phyloP scores from a whole-genome alignment of 306 rosid species.

The Cucumis hystrix region DNA sequence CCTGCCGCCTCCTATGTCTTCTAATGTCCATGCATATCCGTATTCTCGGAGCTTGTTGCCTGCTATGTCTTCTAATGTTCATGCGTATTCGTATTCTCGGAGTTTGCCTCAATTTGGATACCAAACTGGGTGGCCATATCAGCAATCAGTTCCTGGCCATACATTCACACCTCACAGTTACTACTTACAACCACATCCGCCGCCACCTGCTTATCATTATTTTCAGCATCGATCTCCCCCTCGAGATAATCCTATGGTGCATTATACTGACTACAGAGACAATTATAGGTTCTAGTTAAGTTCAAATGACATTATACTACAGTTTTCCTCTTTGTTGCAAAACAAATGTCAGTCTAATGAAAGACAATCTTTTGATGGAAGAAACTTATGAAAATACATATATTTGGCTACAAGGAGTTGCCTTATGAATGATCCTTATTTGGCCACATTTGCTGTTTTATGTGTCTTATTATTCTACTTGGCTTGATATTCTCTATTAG shows the following conservation, averaged over 20 bases:
- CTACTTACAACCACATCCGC: neutral
- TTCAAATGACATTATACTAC: neutral
- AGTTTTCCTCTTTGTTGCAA: neutral
- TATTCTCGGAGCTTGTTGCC: neutral
- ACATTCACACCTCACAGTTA: neutral
- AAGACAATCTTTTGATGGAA: neutral
- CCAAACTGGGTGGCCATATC: neutral
- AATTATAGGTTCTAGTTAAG: neutral
- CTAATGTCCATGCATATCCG: neutral
- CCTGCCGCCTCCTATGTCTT: neutral
- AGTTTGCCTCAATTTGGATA: neutral
- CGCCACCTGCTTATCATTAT: neutral
- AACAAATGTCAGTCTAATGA: neutral
- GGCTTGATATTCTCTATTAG: neutral
- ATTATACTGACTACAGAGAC: conserved; percentile 3
- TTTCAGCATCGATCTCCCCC: neutral
- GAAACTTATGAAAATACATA: neutral
- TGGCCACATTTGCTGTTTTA: neutral
- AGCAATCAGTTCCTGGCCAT: neutral
- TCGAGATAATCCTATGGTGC: conserved; percentile 1
- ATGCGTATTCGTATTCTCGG: neutral
- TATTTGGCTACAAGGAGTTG: neutral
- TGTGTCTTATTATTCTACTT: neutral
- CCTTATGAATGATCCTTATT: neutral
- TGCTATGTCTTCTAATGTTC: neutral